A percentile compares a stretch with the other conserved stretches of the same genome.
These are phyloP conservation scores for Epichloe uncinata DNA, from an alignment of 2,329 filamentous ascomycete species.

Conservation along the genomic window DNA sequence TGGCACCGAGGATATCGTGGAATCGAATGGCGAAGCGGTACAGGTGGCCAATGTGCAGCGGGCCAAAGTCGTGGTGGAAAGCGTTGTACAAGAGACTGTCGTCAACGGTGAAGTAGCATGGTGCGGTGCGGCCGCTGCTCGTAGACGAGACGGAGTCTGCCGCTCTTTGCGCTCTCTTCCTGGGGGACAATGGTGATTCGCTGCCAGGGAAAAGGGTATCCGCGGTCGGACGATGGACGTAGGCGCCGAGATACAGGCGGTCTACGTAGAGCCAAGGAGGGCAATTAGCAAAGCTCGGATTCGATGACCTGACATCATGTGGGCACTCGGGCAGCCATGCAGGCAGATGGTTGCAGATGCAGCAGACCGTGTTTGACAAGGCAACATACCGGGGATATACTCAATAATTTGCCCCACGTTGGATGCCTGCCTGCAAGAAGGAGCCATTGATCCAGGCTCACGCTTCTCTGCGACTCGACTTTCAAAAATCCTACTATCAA, in stretches of 20 bases:
- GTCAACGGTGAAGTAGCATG: constrained; percentile 93
- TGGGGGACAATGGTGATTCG: constrained; percentile 44
- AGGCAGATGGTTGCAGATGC: background rate
- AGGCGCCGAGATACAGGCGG: constrained; percentile 88
- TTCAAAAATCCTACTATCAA: background rate
- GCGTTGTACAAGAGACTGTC: constrained; percentile 91
- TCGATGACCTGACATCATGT: background rate
- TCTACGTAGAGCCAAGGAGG: constrained; percentile 38
- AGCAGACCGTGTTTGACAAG: background rate
- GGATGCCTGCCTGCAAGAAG: constrained; percentile 33
- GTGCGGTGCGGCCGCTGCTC: constrained; percentile 31
- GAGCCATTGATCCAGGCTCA: constrained; percentile 28
- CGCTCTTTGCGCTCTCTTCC: constrained; percentile 38
- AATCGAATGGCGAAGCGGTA: constrained; percentile 94
- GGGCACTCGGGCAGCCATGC: background rate
- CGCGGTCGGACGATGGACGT: constrained; percentile 65
- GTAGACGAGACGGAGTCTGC: constrained; percentile 39
- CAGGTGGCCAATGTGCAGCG: constrained; percentile 90
- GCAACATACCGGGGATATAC: constrained; percentile 74
- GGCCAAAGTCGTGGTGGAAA: constrained; percentile 97
- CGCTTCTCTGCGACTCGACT: background rate
- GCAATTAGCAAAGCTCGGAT: constrained; percentile 10
- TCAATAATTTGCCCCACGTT: constrained; percentile 85
- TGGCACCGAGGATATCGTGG: constrained; percentile 85
- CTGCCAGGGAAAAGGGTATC: constrained; percentile 82